Base-by-base conservation (phyloP, 306 rosid species). In the Casuarina equisetifolia region DNA sequence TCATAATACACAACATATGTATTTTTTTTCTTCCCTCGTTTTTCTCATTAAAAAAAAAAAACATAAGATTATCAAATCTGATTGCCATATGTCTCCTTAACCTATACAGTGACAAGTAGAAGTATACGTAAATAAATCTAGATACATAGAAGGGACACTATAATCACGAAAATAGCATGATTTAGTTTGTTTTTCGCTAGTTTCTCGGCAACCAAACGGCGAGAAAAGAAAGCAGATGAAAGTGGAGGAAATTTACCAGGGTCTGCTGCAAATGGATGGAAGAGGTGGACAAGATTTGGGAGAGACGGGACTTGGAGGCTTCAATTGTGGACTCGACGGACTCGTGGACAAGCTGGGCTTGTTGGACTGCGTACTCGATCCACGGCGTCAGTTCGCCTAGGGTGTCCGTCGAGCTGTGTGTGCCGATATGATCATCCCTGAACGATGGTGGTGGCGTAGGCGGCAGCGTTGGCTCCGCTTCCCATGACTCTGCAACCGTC, bases 211-310 rank as follows among this genome's bases (percentile, higher is more conserved):
- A 76, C 57, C 62, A 76, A 68, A 58, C 54, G 69, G 42, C 32
- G 9, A 15, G 10, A 9, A 43, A 20, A 73, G 8, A 1, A 17
- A 76, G 0, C 5, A 52, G 3, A 38, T n/a, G 48, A 17, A 8
- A 76, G 40, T 15, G 32, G 63, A 67, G 46, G 73, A 45, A 74
- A 54, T 50, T 81, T 88, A 94, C 98, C 73, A 87, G 68, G 36
- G 92, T 79, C 16, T 86, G 90, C n/a, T 82, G 74, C 71, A 86
- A 79, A 89, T 92, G 92, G 61, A 89, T 93, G 0, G 90, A 86
- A 74, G 97, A 87, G 44, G 93, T 91, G 63, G 92, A 87, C 9
- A 86, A 91, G 76, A 94, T 89, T 87, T 92, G 89, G 53, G 89
- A 89, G 46, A 94, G 75, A 35, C 92, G 91, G 40, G 88, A 83